Evolutionary conservation across 2,329 filamentous ascomycete genomes (phyloP).

Genomic region (Chrysoporthe deuterocubensis): DNA sequence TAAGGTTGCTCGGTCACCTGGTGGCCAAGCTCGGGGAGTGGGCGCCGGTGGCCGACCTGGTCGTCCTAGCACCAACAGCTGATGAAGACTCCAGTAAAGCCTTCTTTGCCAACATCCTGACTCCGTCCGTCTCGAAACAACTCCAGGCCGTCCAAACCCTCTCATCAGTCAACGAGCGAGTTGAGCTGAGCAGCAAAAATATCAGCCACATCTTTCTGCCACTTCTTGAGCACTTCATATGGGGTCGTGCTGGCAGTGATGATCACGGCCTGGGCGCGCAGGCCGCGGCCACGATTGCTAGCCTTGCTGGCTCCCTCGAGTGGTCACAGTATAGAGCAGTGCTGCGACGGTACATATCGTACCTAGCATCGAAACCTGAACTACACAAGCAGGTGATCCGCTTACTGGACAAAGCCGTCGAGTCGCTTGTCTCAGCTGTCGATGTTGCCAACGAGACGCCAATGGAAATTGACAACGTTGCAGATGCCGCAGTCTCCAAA

Average conservation of each 20-base stretch:
- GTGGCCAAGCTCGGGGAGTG: slow-evolving; percentile 73
- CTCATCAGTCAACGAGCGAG: slow-evolving; percentile 66
- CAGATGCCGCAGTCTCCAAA: slow-evolving; percentile 28
- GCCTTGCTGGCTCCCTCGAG: slow-evolving; percentile 75
- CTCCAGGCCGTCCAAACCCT: slow-evolving; percentile 81
- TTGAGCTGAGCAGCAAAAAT: slow-evolving; percentile 74
- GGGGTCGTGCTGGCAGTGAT: slow-evolving; percentile 74
- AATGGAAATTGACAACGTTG: slow-evolving; percentile 47
- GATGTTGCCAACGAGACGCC: slow-evolving; percentile 38
- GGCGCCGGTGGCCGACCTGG: slow-evolving; percentile 74
- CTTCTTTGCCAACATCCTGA: slow-evolving; percentile 92
- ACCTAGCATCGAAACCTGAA: slow-evolving; percentile 79
- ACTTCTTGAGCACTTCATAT: slow-evolving; percentile 91
- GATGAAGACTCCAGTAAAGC: slow-evolving; percentile 71
- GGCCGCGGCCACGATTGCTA: slow-evolving; percentile 78
- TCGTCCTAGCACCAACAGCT: slow-evolving; percentile 62
- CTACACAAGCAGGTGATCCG: slow-evolving; percentile 85
- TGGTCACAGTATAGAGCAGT: slow-evolving; percentile 91
- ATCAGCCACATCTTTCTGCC: slow-evolving; percentile 88
- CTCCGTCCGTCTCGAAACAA: slow-evolving; percentile 85
- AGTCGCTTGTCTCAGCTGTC: slow-evolving; percentile 68
- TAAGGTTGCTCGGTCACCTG: slow-evolving; percentile 79
- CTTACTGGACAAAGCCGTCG: slow-evolving; percentile 79
- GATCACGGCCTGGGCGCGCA: slow-evolving; percentile 87
- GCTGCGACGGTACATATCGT: slow-evolving; percentile 81